Evolutionary conservation across 768 basidiomycete species (phyloP).

Genomic region (Kwoniella pini): DNA sequence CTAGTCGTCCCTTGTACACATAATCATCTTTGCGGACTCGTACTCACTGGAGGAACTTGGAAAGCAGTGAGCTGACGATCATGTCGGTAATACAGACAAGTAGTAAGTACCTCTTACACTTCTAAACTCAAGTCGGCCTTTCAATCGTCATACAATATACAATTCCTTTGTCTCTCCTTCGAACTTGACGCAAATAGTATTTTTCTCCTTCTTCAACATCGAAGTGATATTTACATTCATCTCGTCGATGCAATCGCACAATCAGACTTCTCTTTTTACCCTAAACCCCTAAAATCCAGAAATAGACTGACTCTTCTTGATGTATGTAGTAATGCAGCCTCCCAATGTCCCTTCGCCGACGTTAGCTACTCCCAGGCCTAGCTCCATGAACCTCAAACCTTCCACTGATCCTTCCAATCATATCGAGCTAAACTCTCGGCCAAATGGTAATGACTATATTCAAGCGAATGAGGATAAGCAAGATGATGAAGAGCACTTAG

Average conservation of each 20-base stretch:
- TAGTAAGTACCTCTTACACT: neutral
- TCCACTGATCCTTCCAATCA: neutral
- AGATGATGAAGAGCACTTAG: neutral
- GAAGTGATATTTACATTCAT: too few species aligned
- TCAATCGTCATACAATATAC: neutral
- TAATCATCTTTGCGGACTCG: too few species aligned
- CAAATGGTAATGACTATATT: neutral
- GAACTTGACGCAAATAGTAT: neutral
- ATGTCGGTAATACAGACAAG: slow-evolving; percentile 18
- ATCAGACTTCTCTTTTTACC: too few species aligned
- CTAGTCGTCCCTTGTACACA: too few species aligned
- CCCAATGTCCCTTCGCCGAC: slow-evolving; percentile 16
- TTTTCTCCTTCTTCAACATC: too few species aligned
- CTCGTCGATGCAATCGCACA: too few species aligned
- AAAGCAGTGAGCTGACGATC: neutral
- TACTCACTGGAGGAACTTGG: too few species aligned
- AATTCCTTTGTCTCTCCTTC: neutral
- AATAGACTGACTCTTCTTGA: too few species aligned
- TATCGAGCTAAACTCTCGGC: neutral
- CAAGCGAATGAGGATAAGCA: neutral
- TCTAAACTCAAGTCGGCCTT: neutral
- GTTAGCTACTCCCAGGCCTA: slow-evolving; percentile 13
- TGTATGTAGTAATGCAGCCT: slow-evolving; percentile 20
- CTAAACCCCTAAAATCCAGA: too few species aligned
- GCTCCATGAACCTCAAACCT: slow-evolving; percentile 7